phyloP scores from a whole-genome alignment of 2,329 filamentous ascomycete genomes.

The Colletotrichum graminicola region DNA sequence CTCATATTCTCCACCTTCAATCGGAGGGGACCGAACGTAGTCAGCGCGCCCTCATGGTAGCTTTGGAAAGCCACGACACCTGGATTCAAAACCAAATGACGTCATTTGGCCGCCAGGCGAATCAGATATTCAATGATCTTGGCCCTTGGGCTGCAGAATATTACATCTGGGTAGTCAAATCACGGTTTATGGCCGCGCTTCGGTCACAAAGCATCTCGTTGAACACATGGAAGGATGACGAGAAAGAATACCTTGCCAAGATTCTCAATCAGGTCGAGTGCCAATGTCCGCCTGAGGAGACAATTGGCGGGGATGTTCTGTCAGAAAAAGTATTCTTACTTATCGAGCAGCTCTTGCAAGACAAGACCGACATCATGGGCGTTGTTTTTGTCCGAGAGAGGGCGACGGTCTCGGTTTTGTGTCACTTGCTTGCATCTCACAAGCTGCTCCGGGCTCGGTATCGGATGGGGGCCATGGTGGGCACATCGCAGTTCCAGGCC shows the following conservation, averaged over 20 bases:
- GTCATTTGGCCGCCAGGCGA: conserved; percentile 63
- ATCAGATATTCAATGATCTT: conserved; percentile 67
- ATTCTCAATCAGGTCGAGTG: conserved; percentile 56
- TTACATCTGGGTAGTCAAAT: conserved; percentile 68
- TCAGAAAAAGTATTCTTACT: conserved; percentile 71
- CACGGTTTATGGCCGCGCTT: conserved; percentile 47
- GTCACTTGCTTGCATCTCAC: conserved; percentile 67
- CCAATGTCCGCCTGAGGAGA: conserved; percentile 41
- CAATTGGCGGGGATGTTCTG: conserved; percentile 49
- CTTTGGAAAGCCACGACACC: conserved; percentile 61
- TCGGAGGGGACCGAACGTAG: conserved; percentile 57
- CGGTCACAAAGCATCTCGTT: conserved; percentile 46
- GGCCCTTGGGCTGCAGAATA: conserved; percentile 78
- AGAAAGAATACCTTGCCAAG: conserved; percentile 67
- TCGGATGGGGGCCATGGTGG: conserved; percentile 66
- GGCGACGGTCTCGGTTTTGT: conserved; percentile 70
- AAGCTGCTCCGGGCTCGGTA: conserved; percentile 61
- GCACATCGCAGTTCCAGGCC: conserved; percentile 57
- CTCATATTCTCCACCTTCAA: conserved; percentile 64
- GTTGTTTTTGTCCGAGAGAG: conserved; percentile 78
- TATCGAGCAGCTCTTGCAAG: conserved; percentile 62
- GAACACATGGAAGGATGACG: conserved; percentile 60
- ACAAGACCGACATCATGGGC: conserved; percentile 61
- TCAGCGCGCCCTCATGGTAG: conserved; percentile 52
- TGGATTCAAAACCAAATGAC: conserved; percentile 68